Evolutionary conservation across 179 eudicot genomes (phyloP), one percentile per base, ranked within the genome.

Genomic region (Pouteria campechiana): DNA sequence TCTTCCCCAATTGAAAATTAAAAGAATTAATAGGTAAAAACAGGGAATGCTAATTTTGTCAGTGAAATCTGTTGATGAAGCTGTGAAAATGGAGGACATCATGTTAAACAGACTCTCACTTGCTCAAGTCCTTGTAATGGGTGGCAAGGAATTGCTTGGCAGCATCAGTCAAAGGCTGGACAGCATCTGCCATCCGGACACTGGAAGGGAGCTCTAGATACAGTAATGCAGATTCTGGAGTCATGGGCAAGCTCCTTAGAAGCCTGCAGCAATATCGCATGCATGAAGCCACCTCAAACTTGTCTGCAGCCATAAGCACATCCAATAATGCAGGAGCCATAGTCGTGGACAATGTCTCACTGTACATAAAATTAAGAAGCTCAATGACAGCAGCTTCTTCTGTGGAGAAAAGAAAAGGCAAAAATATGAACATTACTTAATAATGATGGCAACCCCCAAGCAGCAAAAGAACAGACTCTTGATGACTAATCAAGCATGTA

Each of bases 261-360:
- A 67, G 40, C 41, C 78, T 67, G 50, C 95, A 81, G 54, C 98
- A 90, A 46, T 76, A 63, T 63, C 93, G 61, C 98, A 86, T 90
- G 52, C 98, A 86, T 6, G 95, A 90, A 58, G 90, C 98, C 25
- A 90, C 98, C 72, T 86, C 93, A 66, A 85, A 90, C 41, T 90
- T 90, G 59, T 90, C 95, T 5, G 98, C 98, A 55, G 98, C 95
- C 98, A 90, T 90, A 52, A 90, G 57, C 41, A 90, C 84, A 54
- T 90, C 98, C 55, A 90, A 66, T 61, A 90, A 61, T 28, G 78
- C 87, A 43, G 87, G 67, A 34, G 90, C 82, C 17, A 84, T 70
- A 45, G 67, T 74, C 41, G 80, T 64, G 25, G 61, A 61, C 19
- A 90, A 56, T 18, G 70, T 72, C 64, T 75, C 82, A 75, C 89